Base-by-base conservation (phyloP, 208 protist species). In the Leishmania arabica region DNA sequence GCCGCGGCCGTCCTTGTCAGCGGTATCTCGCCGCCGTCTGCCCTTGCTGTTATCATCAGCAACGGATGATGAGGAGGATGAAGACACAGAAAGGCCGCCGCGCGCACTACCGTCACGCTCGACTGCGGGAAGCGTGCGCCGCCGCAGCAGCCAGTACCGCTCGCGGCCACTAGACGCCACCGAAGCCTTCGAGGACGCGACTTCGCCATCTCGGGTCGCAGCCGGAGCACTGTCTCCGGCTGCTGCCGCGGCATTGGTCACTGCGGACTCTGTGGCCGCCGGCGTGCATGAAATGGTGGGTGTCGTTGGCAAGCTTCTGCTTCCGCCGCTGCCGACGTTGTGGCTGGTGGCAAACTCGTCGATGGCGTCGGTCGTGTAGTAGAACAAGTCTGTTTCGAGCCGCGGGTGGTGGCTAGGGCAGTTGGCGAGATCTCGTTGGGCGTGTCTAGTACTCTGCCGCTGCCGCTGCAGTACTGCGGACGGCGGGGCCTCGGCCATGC, bases 361-460 rank as follows among this genome's bases (percentile, higher is more conserved):
- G 9, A 83, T 78, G 37, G 80, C 83, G 40, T 89, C 86, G 17
- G 86, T 83, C 19, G 83, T 87, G 83, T 84, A 89, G 78, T 87
- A 87, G n/a, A 69, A 70, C 31, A 34, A 71, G 45, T 83, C 80
- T 0, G 72, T 34, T n/a, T 45, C 1, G 27, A 51, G 42, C 31
- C 47, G 69, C 42, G 7, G 7, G 69, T 34, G 9, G 8, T 0
- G 17, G 69, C 31, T 31, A 11, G 45, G 69, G 45, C 27, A 2
- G 34, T 37, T 11, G 2, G 27, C 24, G 42, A 9, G 27, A 45
- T 21, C 40, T 53, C 27, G 45, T 45, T 54, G 69, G 49, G 19
- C 8, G 24, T 27, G 45, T 8, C 40, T 11, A n/a, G 27, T 45
- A 3, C 54, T 24, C 69, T 54, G 45, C 66, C 49, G 37, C 45